phyloP scores from a whole-genome alignment of 2,329 filamentous ascomycete species.

The Penicillium sp. region DNA sequence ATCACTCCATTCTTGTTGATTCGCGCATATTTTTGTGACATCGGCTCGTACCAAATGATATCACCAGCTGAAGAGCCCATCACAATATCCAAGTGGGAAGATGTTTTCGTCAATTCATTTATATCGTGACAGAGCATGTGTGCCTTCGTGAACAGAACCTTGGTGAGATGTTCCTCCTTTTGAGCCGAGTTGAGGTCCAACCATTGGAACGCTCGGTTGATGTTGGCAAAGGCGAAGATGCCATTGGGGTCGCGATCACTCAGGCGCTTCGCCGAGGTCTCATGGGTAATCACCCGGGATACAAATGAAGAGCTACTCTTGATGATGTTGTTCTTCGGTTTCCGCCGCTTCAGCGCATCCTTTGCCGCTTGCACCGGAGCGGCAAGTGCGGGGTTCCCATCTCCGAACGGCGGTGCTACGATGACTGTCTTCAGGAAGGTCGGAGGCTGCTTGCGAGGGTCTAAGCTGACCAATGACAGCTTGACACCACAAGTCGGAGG shows the following conservation, averaged over 20 bases:
- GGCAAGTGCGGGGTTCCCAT: slow-evolving; percentile 76
- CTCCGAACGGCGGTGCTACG: slow-evolving; percentile 73
- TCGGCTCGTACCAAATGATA: slow-evolving; percentile 98
- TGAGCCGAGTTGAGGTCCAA: slow-evolving; percentile 75
- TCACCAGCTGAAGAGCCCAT: slow-evolving; percentile 97
- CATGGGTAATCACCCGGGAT: slow-evolving; percentile 91
- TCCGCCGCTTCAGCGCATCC: slow-evolving; percentile 72
- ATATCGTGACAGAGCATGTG: slow-evolving; percentile 95
- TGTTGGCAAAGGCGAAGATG: slow-evolving; percentile 89
- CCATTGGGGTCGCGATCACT: slow-evolving; percentile 78
- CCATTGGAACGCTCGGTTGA: slow-evolving; percentile 96
- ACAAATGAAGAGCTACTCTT: slow-evolving; percentile 99
- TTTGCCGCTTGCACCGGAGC: slow-evolving; percentile 62
- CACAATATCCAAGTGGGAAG: slow-evolving; percentile 82
- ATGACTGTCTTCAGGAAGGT: slow-evolving; percentile 47
- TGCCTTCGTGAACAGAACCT: slow-evolving; percentile 95
- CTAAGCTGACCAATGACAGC: slow-evolving; percentile 75
- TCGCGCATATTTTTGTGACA: slow-evolving; percentile 91
- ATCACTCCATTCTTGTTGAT: slow-evolving; percentile 97
- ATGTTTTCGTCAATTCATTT: slow-evolving; percentile 78
- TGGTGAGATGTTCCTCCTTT: slow-evolving; percentile 86
- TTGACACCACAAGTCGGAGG: slow-evolving; percentile 86
- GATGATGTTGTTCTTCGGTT: slow-evolving; percentile 97
- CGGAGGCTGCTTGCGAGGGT: slow-evolving; percentile 57
- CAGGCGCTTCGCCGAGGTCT: slow-evolving; percentile 76